phyloP scores from a whole-genome alignment of 2,329 filamentous ascomycete genomes.

The Penicillium oxalicum region DNA sequence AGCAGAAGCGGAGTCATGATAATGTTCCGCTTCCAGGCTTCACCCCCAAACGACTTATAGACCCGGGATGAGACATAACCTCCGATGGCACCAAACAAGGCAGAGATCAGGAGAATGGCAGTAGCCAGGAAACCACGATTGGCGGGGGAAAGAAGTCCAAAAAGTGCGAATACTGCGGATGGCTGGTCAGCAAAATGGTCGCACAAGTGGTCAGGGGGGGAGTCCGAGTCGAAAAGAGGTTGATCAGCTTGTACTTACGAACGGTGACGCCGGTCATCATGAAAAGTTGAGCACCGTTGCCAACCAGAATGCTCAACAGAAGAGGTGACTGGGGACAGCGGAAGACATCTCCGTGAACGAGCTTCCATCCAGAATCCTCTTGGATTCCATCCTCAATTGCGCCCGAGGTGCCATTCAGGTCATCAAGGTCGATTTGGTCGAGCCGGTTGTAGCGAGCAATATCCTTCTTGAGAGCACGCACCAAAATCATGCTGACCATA shows the following conservation, averaged over 20 bases:
- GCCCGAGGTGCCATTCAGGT: constrained; percentile 71
- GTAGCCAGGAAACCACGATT: constrained; percentile 92
- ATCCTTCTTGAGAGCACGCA: constrained; percentile 85
- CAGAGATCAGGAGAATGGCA: constrained; percentile 89
- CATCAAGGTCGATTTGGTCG: constrained; percentile 83
- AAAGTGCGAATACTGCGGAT: constrained; percentile 65
- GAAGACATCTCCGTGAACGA: constrained; percentile 97
- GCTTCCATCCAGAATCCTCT: constrained; percentile 97
- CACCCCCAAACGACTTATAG: constrained; percentile 93
- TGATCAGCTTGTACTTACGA: constrained; percentile 32
- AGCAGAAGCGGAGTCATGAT: constrained; percentile 78
- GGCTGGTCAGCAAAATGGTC: background rate
- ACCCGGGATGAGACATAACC: constrained; percentile 82
- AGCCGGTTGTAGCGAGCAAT: constrained; percentile 95
- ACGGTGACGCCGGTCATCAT: constrained; percentile 97
- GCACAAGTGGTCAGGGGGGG: background rate
- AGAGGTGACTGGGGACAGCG: constrained; percentile 77
- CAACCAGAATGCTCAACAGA: constrained; percentile 77
- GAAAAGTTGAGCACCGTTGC: constrained; percentile 92
- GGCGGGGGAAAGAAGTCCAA: constrained; percentile 91
- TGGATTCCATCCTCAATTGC: constrained; percentile 83
- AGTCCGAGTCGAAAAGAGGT: background rate
- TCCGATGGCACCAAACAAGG: constrained; percentile 83
- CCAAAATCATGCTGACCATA: constrained; percentile 86
- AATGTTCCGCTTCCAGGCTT: constrained; percentile 93